Evolutionary conservation across 495 filamentous ascomycete species (phyloP).

Genomic region (Penicillium nucicola): DNA sequence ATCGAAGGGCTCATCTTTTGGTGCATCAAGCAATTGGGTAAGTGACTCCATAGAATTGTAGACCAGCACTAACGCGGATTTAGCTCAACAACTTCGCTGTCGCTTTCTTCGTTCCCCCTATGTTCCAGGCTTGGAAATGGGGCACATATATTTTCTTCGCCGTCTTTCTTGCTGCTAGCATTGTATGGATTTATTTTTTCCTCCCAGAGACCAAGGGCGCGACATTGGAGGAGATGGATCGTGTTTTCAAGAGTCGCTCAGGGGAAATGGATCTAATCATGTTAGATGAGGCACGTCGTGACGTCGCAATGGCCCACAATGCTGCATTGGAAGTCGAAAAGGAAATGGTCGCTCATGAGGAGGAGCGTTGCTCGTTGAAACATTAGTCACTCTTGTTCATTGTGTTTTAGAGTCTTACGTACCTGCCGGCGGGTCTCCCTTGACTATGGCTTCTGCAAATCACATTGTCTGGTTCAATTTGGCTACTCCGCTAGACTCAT

Average conservation of each 20-base stretch:
- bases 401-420: no score
- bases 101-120: conserved; percentile 45
- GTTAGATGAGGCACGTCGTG: no score
- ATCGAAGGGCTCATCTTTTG: conserved; percentile 40
- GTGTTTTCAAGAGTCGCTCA: conserved; percentile 40
- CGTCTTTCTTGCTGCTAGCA: conserved; percentile 29
- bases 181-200: conserved; percentile 44
- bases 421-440: no score
- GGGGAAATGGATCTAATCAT: conserved; percentile 25
- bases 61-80: no score
- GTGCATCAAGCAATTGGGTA: conserved; percentile 44
- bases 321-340: background rate
- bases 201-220: conserved; percentile 59
- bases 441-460: no score
- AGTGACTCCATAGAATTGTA: no score
- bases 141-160: conserved; percentile 49
- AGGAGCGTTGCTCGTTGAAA: background rate
- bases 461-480: no score
- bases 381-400: background rate
- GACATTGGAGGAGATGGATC: conserved; percentile 64
- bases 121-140: conserved; percentile 44
- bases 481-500: no score
- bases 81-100: conserved; percentile 45
- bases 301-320: background rate
- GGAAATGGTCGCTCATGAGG: background rate